These are phyloP conservation scores for Amanita molliuscula DNA, from an alignment of 768 basidiomycete species.

Conservation along the genomic window DNA sequence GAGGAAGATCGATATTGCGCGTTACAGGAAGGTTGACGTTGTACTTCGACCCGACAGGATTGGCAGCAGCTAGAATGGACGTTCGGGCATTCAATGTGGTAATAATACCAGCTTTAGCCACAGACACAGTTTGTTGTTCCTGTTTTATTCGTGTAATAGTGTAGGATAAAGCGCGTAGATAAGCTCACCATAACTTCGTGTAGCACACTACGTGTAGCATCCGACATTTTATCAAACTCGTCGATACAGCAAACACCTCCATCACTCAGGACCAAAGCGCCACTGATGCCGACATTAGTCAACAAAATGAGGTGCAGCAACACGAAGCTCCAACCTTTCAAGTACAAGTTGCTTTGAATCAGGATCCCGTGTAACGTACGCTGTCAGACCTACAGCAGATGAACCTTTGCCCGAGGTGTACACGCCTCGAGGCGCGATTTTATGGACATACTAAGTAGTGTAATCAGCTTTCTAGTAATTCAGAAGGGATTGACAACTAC, in stretches of 20 bases:
- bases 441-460: constrained; percentile 80
- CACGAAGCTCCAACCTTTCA: constrained; percentile 55
- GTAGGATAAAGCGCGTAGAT: neutral
- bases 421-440: constrained; percentile 95
- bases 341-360: constrained; percentile 97
- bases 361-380: constrained; percentile 96
- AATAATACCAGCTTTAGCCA: constrained; percentile 98
- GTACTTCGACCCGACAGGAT: constrained; percentile 94
- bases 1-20: constrained; percentile 93
- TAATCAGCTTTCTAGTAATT: neutral
- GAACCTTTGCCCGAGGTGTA: constrained; percentile 98
- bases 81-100: constrained; percentile 98
- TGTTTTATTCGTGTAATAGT: constrained; percentile 17
- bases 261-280: constrained; percentile 88
- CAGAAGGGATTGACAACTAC: constrained; percentile 27
- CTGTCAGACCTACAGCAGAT: constrained; percentile 96
- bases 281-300: constrained; percentile 33
- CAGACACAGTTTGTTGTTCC: constrained; percentile 99
- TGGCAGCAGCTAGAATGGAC: constrained; percentile 94
- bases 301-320: neutral
- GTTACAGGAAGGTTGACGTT: constrained; percentile 88
- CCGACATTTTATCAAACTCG: constrained; percentile 99
- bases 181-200: constrained; percentile 90
- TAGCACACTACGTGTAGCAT: constrained; percentile 91
- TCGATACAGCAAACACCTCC: constrained; percentile 98